Conservation (phyloP, 1,284 basidiomycete genomes). For the Marasmius tenuissimus region DNA sequence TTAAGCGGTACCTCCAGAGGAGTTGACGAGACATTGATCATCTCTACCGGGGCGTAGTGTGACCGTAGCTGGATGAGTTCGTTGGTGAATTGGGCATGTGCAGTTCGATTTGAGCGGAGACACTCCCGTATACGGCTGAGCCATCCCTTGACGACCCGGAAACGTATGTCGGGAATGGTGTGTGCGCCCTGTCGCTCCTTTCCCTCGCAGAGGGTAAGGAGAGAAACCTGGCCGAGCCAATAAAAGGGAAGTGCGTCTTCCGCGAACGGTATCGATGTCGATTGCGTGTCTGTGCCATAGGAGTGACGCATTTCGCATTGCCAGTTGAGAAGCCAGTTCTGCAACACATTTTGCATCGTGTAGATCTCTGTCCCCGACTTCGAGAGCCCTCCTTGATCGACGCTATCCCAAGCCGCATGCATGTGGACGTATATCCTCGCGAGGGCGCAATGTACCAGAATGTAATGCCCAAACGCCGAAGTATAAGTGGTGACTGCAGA, state of each 20-base stretch:
- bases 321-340: constrained; percentile 1
- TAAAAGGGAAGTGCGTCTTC: constrained; percentile 2
- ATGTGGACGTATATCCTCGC: not conserved
- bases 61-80: not conserved
- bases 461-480: not conserved
- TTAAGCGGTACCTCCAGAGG: not conserved
- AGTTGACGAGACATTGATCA: not conserved
- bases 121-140: not conserved
- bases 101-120: not conserved
- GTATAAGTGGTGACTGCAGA: not conserved
- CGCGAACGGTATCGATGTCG: not conserved
- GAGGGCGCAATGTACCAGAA: not conserved
- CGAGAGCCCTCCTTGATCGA: not conserved
- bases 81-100: not conserved
- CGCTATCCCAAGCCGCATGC: not conserved
- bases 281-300: not conserved
- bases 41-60: not conserved
- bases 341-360: not conserved
- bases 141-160: not conserved
- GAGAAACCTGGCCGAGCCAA: not conserved
- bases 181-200: not conserved
- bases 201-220: not conserved
- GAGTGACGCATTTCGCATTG: not conserved
- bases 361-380: not conserved
- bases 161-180: not conserved